phyloP scores from a whole-genome alignment of 257 asterid species.

The Solanum gandarillasii region DNA sequence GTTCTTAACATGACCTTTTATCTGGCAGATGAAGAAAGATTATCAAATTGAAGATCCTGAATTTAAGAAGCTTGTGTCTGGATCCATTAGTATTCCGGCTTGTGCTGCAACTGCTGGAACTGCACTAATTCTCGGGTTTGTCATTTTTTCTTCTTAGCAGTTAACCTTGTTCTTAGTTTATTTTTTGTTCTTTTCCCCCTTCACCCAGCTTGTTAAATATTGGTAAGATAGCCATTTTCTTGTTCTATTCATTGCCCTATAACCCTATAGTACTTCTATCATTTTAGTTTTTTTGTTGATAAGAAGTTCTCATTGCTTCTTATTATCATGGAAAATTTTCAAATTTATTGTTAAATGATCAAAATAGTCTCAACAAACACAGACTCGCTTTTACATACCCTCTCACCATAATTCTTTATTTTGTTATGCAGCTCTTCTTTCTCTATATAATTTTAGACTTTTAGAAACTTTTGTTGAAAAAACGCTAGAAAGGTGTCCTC shows the following conservation, averaged over 20 bases:
- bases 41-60: slow-evolving; percentile 49
- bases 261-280: not conserved
- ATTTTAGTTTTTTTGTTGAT: not conserved
- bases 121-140: slow-evolving; percentile 68
- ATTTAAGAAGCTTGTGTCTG: slow-evolving; percentile 51
- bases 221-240: not conserved
- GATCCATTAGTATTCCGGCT: slow-evolving; percentile 63
- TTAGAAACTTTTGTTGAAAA: not conserved
- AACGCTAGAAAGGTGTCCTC: not conserved
- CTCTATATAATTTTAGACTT: not conserved
- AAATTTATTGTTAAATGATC: not conserved
- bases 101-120: slow-evolving; percentile 95
- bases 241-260: not conserved
- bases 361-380: not conserved
- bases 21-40: slow-evolving; percentile 54
- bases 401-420: not conserved
- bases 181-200: not conserved
- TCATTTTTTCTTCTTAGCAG: not conserved
- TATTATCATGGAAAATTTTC: not conserved
- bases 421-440: not conserved
- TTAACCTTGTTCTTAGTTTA: not conserved
- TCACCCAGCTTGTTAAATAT: not conserved
- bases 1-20: not conserved
- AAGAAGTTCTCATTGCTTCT: not conserved
- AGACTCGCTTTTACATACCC: not conserved